phyloP scores from a whole-genome alignment of 1,139 yeast species.

The Suhomyces guaymorum region DNA sequence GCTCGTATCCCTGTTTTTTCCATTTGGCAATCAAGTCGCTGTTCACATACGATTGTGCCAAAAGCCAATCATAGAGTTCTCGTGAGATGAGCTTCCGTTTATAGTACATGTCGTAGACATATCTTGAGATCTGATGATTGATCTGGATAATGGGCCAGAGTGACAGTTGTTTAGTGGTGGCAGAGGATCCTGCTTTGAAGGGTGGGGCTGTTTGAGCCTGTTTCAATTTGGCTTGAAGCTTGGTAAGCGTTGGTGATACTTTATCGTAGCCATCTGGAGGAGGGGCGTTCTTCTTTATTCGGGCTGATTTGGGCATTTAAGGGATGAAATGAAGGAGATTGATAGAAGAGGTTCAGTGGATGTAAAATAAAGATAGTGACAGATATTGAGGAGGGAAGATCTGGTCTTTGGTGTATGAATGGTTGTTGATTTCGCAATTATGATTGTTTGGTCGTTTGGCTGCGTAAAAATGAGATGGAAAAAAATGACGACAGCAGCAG shows the following conservation, averaged over 20 bases:
- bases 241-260: conserved; percentile 68
- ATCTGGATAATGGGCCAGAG: conserved; percentile 74
- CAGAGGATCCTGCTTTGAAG: conserved; percentile 19
- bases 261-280: conserved; percentile 80
- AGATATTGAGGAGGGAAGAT: too few relatives aligned
- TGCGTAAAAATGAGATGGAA: conserved; percentile 2
- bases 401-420: background rate
- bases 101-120: conserved; percentile 73
- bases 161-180: conserved; percentile 49
- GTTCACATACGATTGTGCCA: conserved; percentile 69
- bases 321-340: too few relatives aligned
- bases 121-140: conserved; percentile 74
- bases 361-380: too few relatives aligned
- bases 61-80: conserved; percentile 75
- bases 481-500: conserved; percentile 68
- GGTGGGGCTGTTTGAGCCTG: conserved; percentile 48
- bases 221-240: conserved; percentile 61
- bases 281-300: conserved; percentile 18
- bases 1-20: conserved; percentile 89
- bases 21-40: conserved; percentile 80
- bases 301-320: conserved; percentile 17
- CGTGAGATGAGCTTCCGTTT: conserved; percentile 65
- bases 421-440: background rate
- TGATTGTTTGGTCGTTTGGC: too few relatives aligned
- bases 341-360: too few relatives aligned